A percentile compares a stretch with the other conserved stretches of the same genome.
phyloP scores from a whole-genome alignment of 495 filamentous ascomycete genomes.

The Tetracladium setigerum region DNA sequence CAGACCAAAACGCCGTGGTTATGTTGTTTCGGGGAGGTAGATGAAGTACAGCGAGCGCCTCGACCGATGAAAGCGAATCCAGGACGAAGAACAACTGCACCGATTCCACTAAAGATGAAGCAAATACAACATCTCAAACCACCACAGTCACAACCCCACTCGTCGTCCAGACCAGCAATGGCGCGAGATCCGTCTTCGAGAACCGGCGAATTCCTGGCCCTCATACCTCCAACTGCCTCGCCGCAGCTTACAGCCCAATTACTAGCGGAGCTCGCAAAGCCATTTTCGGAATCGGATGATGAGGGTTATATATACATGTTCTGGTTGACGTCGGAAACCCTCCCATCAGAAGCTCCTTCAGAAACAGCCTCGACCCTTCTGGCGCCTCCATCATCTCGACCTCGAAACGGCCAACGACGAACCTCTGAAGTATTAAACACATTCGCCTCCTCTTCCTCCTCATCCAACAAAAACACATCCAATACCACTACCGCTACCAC shows the following conservation, averaged over 20 bases:
- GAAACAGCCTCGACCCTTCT: slow-evolving; percentile 55
- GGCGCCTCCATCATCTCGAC: slow-evolving; percentile 31
- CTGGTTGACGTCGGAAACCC: slow-evolving; percentile 66
- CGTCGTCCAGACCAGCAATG: slow-evolving; percentile 10
- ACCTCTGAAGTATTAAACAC: slow-evolving; percentile 60
- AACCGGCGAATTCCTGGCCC: slow-evolving; percentile 50
- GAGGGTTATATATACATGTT: slow-evolving; percentile 98
- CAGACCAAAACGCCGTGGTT: slow-evolving; percentile 13
- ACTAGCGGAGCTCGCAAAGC: slow-evolving; percentile 72
- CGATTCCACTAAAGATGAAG: slow-evolving; percentile 3
- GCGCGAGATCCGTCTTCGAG: slow-evolving; percentile 25
- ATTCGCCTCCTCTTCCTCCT: slow-evolving; percentile 11
- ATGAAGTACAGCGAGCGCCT: slow-evolving; percentile 11
- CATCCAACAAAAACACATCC: slow-evolving; percentile 40
- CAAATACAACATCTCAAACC: background rate
- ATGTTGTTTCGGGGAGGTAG: slow-evolving; percentile 20
- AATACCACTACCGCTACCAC: slow-evolving; percentile 4
- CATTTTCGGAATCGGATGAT: slow-evolving; percentile 69
- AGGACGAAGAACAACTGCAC: slow-evolving; percentile 1
- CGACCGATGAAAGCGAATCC: slow-evolving; percentile 12
- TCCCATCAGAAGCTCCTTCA: slow-evolving; percentile 39
- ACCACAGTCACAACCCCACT: background rate
- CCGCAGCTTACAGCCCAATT: slow-evolving; percentile 59
- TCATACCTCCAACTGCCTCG: slow-evolving; percentile 56
- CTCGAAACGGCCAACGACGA: slow-evolving; percentile 41